Conservation (phyloP, 2,329 filamentous ascomycete genomes). For the Colletotrichum theobromicola region DNA sequence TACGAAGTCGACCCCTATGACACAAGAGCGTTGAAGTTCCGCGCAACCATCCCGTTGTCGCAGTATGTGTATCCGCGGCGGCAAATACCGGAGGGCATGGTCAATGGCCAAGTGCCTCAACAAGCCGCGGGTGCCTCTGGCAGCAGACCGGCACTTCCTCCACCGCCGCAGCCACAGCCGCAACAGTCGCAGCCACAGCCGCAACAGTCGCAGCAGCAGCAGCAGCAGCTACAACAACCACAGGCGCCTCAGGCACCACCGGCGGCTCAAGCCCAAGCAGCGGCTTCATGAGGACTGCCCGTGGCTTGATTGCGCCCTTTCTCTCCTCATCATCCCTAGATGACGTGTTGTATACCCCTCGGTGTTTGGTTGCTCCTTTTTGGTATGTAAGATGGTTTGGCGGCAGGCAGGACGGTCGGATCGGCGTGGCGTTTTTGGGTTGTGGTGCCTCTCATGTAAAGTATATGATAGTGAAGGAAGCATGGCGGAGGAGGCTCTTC, state of each 20-base stretch:
- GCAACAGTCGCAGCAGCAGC: slow-evolving; percentile 27
- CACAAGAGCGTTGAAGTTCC: slow-evolving; percentile 63
- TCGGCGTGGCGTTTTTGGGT: slow-evolving; percentile 19
- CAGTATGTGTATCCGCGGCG: slow-evolving; percentile 45
- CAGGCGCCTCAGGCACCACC: slow-evolving; percentile 2
- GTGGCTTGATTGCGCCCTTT: neutral
- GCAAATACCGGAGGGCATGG: slow-evolving; percentile 32
- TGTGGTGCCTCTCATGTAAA: slow-evolving; percentile 13
- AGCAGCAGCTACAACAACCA: slow-evolving; percentile 27
- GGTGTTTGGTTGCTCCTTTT: slow-evolving; percentile 20
- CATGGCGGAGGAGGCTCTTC: neutral
- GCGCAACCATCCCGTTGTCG: slow-evolving; percentile 61
- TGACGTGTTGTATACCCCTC: slow-evolving; percentile 21
- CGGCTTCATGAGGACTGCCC: neutral
- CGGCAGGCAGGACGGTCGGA: slow-evolving; percentile 12
- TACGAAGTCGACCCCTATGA: slow-evolving; percentile 79
- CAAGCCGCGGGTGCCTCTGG: slow-evolving; percentile 8
- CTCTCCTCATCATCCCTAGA: slow-evolving; percentile 8
- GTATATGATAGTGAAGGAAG: slow-evolving; percentile 10
- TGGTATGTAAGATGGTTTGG: slow-evolving; percentile 9
- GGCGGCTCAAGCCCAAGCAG: slow-evolving; percentile 5
- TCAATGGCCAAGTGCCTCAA: slow-evolving; percentile 18
- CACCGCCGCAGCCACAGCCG: slow-evolving; percentile 19
- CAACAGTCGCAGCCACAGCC: slow-evolving; percentile 22
- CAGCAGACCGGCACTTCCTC: slow-evolving; percentile 25